Percentiles rank a stretch among this genome's conserved stretches.
These are phyloP conservation scores for Tremella mesenterica DNA, from an alignment of 768 basidiomycete species.

Conservation along the genomic window DNA sequence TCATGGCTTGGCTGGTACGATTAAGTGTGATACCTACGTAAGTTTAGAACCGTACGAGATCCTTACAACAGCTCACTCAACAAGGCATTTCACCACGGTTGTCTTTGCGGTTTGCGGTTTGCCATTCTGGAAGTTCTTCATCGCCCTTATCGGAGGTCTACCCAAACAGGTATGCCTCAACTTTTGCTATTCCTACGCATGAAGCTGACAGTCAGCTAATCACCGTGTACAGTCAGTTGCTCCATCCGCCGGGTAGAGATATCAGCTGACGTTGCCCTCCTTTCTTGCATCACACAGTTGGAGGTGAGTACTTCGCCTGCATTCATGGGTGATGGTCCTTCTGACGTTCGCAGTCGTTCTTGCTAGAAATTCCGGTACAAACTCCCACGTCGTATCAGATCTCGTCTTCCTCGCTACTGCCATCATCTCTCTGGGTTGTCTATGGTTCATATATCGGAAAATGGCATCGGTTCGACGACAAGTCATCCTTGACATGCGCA, in stretches of 20 bases:
- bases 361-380: conserved; percentile 43
- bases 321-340: background rate
- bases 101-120: conserved; percentile 68
- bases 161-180: conserved; percentile 66
- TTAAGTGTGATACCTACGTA: conserved; percentile 34
- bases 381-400: conserved; percentile 61
- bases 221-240: conserved; percentile 56
- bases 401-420: conserved; percentile 59
- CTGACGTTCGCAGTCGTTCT: conserved; percentile 27
- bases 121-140: conserved; percentile 48
- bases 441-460: conserved; percentile 57
- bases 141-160: conserved; percentile 72
- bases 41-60: background rate
- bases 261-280: background rate
- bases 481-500: conserved; percentile 33
- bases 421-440: conserved; percentile 57
- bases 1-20: conserved; percentile 40
- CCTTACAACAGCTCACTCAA: no score
- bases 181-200: background rate
- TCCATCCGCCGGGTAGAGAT: no score
- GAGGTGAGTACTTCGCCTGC: conserved; percentile 59
- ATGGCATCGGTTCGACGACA: conserved; percentile 52
- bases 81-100: conserved; percentile 82
- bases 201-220: conserved; percentile 41
- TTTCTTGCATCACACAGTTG: conserved; percentile 45